Evolutionary conservation across 495 filamentous ascomycete genomes (phyloP).

Genomic region (Talaromyces adpressus): DNA sequence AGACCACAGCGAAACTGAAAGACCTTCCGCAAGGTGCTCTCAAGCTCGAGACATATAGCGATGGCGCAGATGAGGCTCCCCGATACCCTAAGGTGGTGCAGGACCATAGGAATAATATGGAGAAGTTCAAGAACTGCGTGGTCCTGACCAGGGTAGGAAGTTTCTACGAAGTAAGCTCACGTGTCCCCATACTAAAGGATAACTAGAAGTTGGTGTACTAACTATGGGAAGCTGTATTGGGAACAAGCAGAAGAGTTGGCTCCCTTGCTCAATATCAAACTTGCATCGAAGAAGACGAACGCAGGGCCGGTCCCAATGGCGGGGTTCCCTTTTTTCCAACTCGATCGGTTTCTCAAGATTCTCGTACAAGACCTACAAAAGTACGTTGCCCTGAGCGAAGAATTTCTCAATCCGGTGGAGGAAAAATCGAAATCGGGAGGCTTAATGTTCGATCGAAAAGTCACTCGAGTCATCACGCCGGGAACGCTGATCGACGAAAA

Average conservation of each 20-base stretch:
- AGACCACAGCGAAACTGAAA: conserved; percentile 48
- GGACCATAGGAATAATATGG: conserved; percentile 85
- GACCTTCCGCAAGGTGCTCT: conserved; percentile 60
- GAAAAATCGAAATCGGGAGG: conserved; percentile 64
- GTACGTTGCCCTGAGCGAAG: conserved; percentile 90
- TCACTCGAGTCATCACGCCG: conserved; percentile 83
- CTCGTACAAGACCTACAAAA: conserved; percentile 85
- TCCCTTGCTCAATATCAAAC: conserved; percentile 80
- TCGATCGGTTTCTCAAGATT: conserved; percentile 85
- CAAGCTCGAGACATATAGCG: conserved; percentile 37
- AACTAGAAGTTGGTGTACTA: background rate
- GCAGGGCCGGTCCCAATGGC: conserved; percentile 78
- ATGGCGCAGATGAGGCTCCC: conserved; percentile 44
- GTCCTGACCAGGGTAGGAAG: conserved; percentile 84
- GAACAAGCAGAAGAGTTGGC: conserved; percentile 85
- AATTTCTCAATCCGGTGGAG: conserved; percentile 65
- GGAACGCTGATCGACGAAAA: conserved; percentile 96
- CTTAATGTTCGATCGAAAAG: conserved; percentile 72
- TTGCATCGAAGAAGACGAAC: conserved; percentile 69
- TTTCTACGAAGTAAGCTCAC: conserved; percentile 70
- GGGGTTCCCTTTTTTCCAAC: conserved; percentile 87
- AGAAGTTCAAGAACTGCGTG: conserved; percentile 80
- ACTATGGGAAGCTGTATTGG: conserved; percentile 65
- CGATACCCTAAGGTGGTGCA: conserved; percentile 81
- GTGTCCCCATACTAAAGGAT: background rate